Conservation (phyloP, 2,329 filamentous ascomycete genomes). For the Cephalotrichum gorgonifer region DNA sequence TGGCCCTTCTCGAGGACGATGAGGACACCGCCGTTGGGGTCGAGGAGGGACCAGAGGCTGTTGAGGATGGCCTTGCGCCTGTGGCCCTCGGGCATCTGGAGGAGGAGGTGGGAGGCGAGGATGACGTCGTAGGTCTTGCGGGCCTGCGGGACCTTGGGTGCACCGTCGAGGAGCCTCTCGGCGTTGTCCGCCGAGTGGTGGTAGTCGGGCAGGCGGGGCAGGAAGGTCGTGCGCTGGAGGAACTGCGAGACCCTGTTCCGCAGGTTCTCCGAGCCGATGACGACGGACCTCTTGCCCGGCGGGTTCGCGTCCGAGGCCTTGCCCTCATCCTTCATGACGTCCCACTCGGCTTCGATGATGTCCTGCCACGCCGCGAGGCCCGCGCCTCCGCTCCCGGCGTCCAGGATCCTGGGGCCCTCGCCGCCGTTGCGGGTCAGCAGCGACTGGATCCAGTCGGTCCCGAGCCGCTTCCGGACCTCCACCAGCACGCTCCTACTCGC, state of each 20-base stretch:
- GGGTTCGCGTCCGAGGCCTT: slow-evolving; percentile 32
- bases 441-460: slow-evolving; percentile 57
- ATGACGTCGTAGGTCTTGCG: slow-evolving; percentile 84
- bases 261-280: slow-evolving; percentile 66
- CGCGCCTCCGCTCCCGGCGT: slow-evolving; percentile 65
- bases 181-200: slow-evolving; percentile 53
- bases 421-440: slow-evolving; percentile 49
- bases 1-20: slow-evolving; percentile 86
- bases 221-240: slow-evolving; percentile 80
- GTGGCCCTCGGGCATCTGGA: slow-evolving; percentile 65
- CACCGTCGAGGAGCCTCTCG: slow-evolving; percentile 49
- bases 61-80: slow-evolving; percentile 70
- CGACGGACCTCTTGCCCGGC: slow-evolving; percentile 66
- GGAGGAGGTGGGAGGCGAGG: slow-evolving; percentile 75
- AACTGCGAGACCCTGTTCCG: slow-evolving; percentile 66
- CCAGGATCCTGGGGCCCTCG: slow-evolving; percentile 53
- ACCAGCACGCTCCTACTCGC: slow-evolving; percentile 57
- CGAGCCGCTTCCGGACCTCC: slow-evolving; percentile 64
- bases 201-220: slow-evolving; percentile 85
- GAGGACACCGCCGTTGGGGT: slow-evolving; percentile 74
- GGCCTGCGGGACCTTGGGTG: slow-evolving; percentile 39
- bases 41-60: slow-evolving; percentile 82
- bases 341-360: slow-evolving; percentile 72
- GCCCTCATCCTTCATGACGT: slow-evolving; percentile 47
- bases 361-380: slow-evolving; percentile 68